Evolutionary conservation across 208 protist species (phyloP), one percentile per base, ranked within the genome.

Genomic region (Leishmania tarentolae): DNA sequence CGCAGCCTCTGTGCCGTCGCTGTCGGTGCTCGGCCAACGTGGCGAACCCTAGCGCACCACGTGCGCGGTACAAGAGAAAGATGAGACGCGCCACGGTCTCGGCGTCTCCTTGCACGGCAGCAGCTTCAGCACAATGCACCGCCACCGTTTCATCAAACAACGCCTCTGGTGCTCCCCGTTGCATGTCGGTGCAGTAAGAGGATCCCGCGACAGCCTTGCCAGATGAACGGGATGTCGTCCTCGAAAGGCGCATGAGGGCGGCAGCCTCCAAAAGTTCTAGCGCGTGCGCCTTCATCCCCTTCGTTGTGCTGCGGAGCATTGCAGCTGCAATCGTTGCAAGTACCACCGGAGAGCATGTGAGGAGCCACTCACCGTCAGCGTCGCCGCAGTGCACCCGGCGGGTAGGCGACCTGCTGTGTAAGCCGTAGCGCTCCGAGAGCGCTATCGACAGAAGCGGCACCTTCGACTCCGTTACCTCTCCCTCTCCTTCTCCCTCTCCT

Each of bases 61-160:
- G 79, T 52, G 65, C 85, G 59, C 87, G 90, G 79, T 93, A 94
- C 44, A 95, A 72, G 5, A 95, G 76, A 84, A 94, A 92, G 46
- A 92, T 93, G 66, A 95, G 85, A 11, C 92, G 88, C 63, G 90
- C 86, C 37, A 95, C 88, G 3, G 84, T 91, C 56, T 95, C 90
- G 3, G 87, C 65, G 78, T 95, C 92, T 0, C 92, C 90, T 42
- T 76, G 80, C 42, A 86, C 53, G 19, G 90, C 92, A 3, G 90
- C 90, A 5, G 80, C 86, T 76, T 95, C 92, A n/a, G 92, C 92
- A 71, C 87, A 93, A 71, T 84, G 83, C 59, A 88, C 87, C 40
- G 81, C 85, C 35, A 92, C 83, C n/a, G 78, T 65, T 73, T 91
- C 86, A 59, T 83, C 84, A 76, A 94, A 92, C 19, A 90, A 61